These are phyloP conservation scores for Curvularia sp. DNA, from an alignment of 2,329 filamentous ascomycete species.

Conservation along the genomic window DNA sequence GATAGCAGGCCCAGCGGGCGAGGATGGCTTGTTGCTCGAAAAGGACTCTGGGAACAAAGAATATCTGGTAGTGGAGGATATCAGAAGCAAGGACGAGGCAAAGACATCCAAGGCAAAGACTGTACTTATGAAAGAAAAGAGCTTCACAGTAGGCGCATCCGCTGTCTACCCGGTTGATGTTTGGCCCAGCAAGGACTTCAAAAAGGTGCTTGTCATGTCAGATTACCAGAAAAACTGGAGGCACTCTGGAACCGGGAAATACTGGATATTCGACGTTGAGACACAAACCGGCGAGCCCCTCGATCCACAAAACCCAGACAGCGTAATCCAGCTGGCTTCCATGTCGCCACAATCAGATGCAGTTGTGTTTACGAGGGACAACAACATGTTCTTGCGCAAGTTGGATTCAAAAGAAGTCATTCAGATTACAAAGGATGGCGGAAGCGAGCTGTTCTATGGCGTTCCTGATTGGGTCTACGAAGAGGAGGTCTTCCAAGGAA, in stretches of 20 bases:
- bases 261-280: conserved; percentile 91
- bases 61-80: conserved; percentile 86
- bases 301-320: conserved; percentile 70
- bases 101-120: conserved; percentile 60
- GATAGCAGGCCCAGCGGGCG: conserved; percentile 75
- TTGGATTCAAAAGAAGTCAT: conserved; percentile 66
- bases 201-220: conserved; percentile 83
- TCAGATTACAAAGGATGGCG: conserved; percentile 85
- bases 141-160: conserved; percentile 66
- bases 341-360: conserved; percentile 91
- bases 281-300: conserved; percentile 79
- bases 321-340: conserved; percentile 78
- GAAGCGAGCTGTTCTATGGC: conserved; percentile 89
- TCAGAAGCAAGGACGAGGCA: conserved; percentile 62
- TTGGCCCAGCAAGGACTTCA: conserved; percentile 82
- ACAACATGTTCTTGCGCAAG: conserved; percentile 86
- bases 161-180: conserved; percentile 65
- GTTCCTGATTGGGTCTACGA: conserved; percentile 98
- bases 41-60: conserved; percentile 65
- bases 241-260: conserved; percentile 83
- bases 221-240: conserved; percentile 80
- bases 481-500: conserved; percentile 79
- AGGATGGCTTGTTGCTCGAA: conserved; percentile 87
- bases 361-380: conserved; percentile 86
- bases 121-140: conserved; percentile 74